phyloP scores from a whole-genome alignment of 305 asterid genomes.

The Rubia tinctorum region DNA sequence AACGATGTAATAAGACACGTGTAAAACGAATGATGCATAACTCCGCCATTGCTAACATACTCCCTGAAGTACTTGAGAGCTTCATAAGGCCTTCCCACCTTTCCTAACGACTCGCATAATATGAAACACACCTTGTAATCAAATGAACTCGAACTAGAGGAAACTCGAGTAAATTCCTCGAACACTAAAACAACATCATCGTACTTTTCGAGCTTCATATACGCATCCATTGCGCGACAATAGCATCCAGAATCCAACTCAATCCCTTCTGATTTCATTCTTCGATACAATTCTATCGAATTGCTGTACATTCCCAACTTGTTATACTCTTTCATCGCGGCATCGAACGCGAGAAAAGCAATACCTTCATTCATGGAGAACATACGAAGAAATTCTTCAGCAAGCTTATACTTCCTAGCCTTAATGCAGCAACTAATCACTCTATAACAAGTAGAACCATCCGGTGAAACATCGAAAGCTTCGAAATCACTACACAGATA shows the following conservation, averaged over 20 bases:
- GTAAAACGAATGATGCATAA: slow-evolving; percentile 51
- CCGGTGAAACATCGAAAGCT: slow-evolving; percentile 48
- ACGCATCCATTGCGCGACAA: slow-evolving; percentile 63
- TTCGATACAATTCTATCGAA: slow-evolving; percentile 33
- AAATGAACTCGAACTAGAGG: slow-evolving; percentile 14
- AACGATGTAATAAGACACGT: slow-evolving; percentile 63
- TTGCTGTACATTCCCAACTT: slow-evolving; percentile 84
- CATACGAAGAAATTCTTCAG: slow-evolving; percentile 43
- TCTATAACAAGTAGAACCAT: slow-evolving; percentile 45
- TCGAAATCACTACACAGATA: slow-evolving; percentile 52
- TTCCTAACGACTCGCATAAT: slow-evolving; percentile 66
- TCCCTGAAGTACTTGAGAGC: slow-evolving; percentile 66
- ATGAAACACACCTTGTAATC: slow-evolving; percentile 42
- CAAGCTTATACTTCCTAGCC: slow-evolving; percentile 69
- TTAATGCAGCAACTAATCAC: slow-evolving; percentile 50
- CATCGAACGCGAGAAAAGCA: slow-evolving; percentile 57
- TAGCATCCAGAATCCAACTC: slow-evolving; percentile 46
- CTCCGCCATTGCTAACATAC: slow-evolving; percentile 44
- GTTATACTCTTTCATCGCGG: slow-evolving; percentile 82
- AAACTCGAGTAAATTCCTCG: slow-evolving; percentile 36
- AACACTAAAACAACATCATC: slow-evolving; percentile 44
- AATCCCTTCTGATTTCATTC: slow-evolving; percentile 51
- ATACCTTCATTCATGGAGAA: slow-evolving; percentile 34
- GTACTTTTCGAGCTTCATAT: slow-evolving; percentile 35
- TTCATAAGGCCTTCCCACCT: slow-evolving; percentile 46